Percentiles rank a stretch among this genome's conserved stretches.
These are phyloP conservation scores for Euphrasia arctica DNA, from an alignment of 305 asterid species.

Conservation along the genomic window DNA sequence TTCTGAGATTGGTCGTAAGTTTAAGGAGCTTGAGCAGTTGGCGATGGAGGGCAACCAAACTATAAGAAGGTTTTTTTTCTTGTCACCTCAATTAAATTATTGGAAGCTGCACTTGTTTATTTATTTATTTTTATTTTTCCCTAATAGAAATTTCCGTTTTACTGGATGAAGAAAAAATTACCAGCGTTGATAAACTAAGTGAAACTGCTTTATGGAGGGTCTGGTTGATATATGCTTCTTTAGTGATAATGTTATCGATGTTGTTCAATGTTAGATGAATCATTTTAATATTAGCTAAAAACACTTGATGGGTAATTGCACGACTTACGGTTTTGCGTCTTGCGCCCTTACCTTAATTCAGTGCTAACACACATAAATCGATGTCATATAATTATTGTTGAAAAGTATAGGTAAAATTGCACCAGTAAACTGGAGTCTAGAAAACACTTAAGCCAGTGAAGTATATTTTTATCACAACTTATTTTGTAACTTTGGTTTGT, in stretches of 20 bases:
- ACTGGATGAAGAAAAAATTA: not conserved
- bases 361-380: not conserved
- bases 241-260: constrained; percentile 2
- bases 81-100: not conserved
- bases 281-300: too few species aligned
- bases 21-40: constrained; percentile 69
- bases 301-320: too few species aligned
- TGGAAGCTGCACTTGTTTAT: not conserved
- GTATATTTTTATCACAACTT: not conserved
- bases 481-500: too few species aligned
- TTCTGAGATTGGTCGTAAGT: constrained; percentile 58
- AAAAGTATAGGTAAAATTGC: not conserved
- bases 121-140: too few species aligned
- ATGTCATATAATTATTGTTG: not conserved
- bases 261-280: not conserved
- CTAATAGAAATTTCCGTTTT: not conserved
- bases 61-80: constrained; percentile 47
- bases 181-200: not conserved
- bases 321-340: constrained; percentile 7
- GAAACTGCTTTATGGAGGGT: not conserved
- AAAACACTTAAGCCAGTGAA: not conserved
- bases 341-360: not conserved
- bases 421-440: not conserved
- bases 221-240: constrained; percentile 11
- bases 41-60: constrained; percentile 80